Evolutionary conservation across 306 rosid species (phyloP), one percentile per base, ranked within the genome.

Genomic region (Lagenaria siceraria): DNA sequence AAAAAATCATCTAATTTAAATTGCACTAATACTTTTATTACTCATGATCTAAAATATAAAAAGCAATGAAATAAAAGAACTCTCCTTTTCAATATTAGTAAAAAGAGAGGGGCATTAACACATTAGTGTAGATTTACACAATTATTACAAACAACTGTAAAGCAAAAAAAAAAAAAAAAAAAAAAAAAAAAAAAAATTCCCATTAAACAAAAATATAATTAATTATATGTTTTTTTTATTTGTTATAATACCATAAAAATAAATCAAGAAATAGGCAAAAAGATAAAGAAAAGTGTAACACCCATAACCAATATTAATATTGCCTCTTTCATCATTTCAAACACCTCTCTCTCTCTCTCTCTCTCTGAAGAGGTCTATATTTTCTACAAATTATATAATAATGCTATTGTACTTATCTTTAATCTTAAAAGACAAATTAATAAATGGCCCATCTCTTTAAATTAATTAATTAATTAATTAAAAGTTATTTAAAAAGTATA

Each of bases 101-200:
- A 60, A 29, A 15, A 36, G 27, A 65, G 51, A 38, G 43, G 43
- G 43, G 43, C 43, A 38, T 38, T 38, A n/a, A n/a, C n/a, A 38
- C 46, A 40, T 40, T 40, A 9, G 2, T 40, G 43, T 40, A 9
- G 48, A 55, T 42, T 40, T 70, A 13, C 58, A 70, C 38, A 46
- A 70, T 70, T 48, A 70, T 70, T 69, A 38, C 19, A 38, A 66
- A 38, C 74, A 65, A 65, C 49, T 68, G 74, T 48, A 70, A 70
- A 70, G 75, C 38, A 24, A 43, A 42, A 70, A 11, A 25, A n/a
- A 25, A 1, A 5, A 24, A 22, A 22, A 10, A 56, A 0, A 56
- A 56, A 22, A 11, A 58, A 56, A 9, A 48, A 3, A 3, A 48
- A 48, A 10, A 25, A n/a, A n/a, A n/a, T 3, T n/a, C 53, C 19